Base-by-base conservation (phyloP, 495 filamentous ascomycete species). In the Neurospora tetrasperma region DNA sequence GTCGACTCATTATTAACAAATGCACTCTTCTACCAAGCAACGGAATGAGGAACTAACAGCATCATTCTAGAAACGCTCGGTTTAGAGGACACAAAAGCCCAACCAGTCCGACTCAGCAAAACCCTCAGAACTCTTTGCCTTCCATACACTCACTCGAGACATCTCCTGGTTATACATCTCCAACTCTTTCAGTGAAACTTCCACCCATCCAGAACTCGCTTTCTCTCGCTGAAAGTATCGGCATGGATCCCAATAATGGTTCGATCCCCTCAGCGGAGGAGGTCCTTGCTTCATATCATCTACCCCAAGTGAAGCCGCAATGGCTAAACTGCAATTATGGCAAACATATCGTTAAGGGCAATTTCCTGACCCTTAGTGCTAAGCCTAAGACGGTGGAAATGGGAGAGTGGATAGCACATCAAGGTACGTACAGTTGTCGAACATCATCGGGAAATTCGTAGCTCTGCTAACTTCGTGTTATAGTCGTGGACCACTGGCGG, bases 341-440 rank as follows among this genome's bases (percentile, higher is more conserved):
- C 70, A 91, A 90, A 75, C 87, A 97, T 75, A 95, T 96, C 74
- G 94, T 97, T 76, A 96, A 93, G 83, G 94, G 94, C 44, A 98
- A 97, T 82, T 97, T 97, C 80, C 90, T 96, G 89, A 97, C 94
- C 35, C 82, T 98, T 69, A 95, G 93, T 76, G 93, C 93, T 68
- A 93, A 93, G 80, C 94, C 94, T n/a, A 92, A 93, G 81, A 93
- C 93, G 69, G 91, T 97, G 31, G 94, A 97, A 80, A 87, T 92
- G 76, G 94, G 93, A 48, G 94, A 98, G 79, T 98, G 94, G 94
- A 84, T 97, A 76, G 94, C 94, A 73, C 94, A 98, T 82, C 94
- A 97, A 86, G 91, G 94, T 96, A 85, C 83, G 87, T 78, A 6
- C 46, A 44, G 68, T 71, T 38, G 10, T 71, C 4, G 73, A 27